These are phyloP conservation scores for Neurospora sp. DNA, from an alignment of 495 filamentous ascomycete species.

Conservation along the genomic window DNA sequence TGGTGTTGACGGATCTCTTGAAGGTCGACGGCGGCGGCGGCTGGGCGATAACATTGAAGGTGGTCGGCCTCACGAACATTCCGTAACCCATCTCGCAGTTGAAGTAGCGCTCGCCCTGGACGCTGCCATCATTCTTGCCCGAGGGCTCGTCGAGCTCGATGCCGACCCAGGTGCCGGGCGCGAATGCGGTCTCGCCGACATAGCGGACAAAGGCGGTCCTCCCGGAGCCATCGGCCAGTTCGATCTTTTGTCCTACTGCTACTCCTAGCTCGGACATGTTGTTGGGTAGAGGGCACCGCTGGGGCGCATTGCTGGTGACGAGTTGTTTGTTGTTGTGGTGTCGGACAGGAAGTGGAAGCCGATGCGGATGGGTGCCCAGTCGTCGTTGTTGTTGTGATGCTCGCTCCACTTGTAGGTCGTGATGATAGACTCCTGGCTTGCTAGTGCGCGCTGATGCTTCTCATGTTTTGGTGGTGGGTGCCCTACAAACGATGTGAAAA, in stretches of 20 bases:
- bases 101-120: constrained; percentile 86
- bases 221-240: constrained; percentile 53
- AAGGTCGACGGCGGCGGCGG: constrained; percentile 20
- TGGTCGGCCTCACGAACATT: constrained; percentile 75
- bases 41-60: constrained; percentile 50
- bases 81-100: constrained; percentile 69
- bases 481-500: background rate
- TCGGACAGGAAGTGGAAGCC: background rate
- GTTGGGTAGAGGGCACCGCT: background rate
- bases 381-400: background rate
- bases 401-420: background rate
- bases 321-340: background rate
- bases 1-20: constrained; percentile 23
- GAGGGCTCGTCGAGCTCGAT: constrained; percentile 74
- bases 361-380: background rate
- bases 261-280: constrained; percentile 34
- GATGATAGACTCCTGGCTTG: background rate
- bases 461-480: background rate
- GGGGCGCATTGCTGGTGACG: background rate
- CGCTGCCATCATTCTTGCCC: constrained; percentile 91
- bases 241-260: constrained; percentile 42
- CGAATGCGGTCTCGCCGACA: constrained; percentile 68
- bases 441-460: background rate
- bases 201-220: constrained; percentile 70
- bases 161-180: constrained; percentile 78